Base-by-base conservation (phyloP, 129 eudicot genomes). In the Pittosporum tobira region DNA sequence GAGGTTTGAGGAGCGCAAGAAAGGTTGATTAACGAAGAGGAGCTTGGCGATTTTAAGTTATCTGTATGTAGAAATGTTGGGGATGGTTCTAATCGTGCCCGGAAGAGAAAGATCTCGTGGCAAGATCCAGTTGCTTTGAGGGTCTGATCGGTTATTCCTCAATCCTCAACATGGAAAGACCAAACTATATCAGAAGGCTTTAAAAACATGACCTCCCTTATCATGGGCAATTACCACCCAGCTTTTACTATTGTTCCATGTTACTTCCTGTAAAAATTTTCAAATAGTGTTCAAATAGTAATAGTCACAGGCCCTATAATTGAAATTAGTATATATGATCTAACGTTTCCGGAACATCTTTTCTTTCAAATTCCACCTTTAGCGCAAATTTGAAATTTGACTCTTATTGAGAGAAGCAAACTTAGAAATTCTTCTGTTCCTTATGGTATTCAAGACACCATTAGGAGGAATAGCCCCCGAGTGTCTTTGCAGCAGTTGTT, bases 81-180 rank as follows among this genome's bases (percentile, higher is more conserved):
- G 45, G 93, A 83, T 26, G 81, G 78, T 24, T 71, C 85, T 22
- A 73, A 74, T 57, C 79, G 88, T 21, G 66, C 70, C 27, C 89
- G 81, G 57, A 85, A 90, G 72, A 75, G 94, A 68, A 85, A 90
- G 73, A 80, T 90, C 51, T 82, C 95, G 18, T 90, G 95, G 89
- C 95, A 90, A 69, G 97, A 90, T 55, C 87, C 85, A 5, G 86
- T 82, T 70, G 95, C 94, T 14, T 69, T 78, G 69, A 76, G 85
- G 63, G 94, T 85, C 66, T 80, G 77, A 22, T 9, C 31, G 9
- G 28, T 23, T 55, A 14, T 40, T 12, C 46, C 15, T 40, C 27
- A 9, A 3, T 13, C 1, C 13, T 29, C 4, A 55, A 7, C 9
- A 29, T 2, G 5, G 5, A 2, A 29, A 6, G 38, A 31, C 38